Conservation (phyloP, 2,329 filamentous ascomycete genomes). For the Rosellinia necatrix region DNA sequence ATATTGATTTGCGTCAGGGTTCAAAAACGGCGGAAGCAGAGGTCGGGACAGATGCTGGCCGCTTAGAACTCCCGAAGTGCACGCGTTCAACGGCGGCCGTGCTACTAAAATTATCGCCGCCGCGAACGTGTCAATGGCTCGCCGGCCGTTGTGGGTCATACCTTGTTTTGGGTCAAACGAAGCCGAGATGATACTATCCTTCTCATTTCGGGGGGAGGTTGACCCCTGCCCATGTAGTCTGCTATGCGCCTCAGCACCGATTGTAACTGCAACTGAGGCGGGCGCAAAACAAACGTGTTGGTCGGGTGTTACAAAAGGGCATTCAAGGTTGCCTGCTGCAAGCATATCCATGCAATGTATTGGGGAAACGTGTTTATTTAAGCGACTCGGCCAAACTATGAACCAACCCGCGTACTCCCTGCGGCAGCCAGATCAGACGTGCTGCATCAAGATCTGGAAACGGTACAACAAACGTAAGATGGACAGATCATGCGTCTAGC, state of each 20-base stretch:
- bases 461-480: constrained; percentile 9
- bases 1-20: constrained; percentile 24
- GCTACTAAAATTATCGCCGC: constrained; percentile 18
- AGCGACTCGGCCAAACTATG: constrained; percentile 20
- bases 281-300: constrained; percentile 9
- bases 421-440: constrained; percentile 20
- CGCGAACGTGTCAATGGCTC: constrained; percentile 6
- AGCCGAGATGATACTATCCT: constrained; percentile 6
- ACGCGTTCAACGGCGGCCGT: constrained; percentile 9
- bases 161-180: constrained; percentile 4
- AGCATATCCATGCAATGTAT: constrained; percentile 17
- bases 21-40: constrained; percentile 30
- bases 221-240: neutral
- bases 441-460: constrained; percentile 25
- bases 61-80: neutral
- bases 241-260: constrained; percentile 7
- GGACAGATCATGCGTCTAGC: neutral
- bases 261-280: constrained; percentile 3
- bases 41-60: constrained; percentile 10
- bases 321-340: constrained; percentile 4
- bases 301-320: constrained; percentile 13
- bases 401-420: constrained; percentile 15
- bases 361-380: constrained; percentile 21
- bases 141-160: constrained; percentile 13
- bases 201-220: constrained; percentile 10